Conservation (phyloP, 306 rosid genomes). For the Pyrus betulifolia region DNA sequence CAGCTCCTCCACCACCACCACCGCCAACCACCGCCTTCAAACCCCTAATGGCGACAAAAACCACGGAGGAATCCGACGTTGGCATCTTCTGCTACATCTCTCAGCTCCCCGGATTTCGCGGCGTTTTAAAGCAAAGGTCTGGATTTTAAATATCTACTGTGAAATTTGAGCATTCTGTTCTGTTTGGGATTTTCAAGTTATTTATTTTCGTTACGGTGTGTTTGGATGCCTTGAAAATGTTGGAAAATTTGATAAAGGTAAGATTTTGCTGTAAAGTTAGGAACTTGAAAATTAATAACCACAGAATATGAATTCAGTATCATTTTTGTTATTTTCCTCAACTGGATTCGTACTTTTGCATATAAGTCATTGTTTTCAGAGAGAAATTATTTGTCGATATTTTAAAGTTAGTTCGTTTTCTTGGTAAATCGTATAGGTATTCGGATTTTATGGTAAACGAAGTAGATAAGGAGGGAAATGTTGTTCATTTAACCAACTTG, state of each 20-base stretch:
- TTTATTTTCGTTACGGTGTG: not conserved
- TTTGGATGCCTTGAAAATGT: not conserved
- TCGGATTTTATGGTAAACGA: slow-evolving; percentile 90
- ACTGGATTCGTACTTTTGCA: not conserved
- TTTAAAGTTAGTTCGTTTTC: not conserved
- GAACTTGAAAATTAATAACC: not conserved
- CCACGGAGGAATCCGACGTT: slow-evolving; percentile 61
- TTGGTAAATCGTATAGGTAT: slow-evolving; percentile 49
- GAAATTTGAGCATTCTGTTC: not conserved
- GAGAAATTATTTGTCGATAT: not conserved
- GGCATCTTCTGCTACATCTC: slow-evolving; percentile 83
- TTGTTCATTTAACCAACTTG: slow-evolving; percentile 60
- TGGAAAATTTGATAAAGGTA: not conserved
- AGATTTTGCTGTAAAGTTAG: not conserved
- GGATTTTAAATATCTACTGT: not conserved
- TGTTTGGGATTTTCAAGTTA: too few species aligned
- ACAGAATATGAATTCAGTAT: not conserved
- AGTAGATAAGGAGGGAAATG: slow-evolving; percentile 70
- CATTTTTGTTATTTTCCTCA: not conserved
- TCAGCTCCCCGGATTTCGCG: slow-evolving; percentile 80
- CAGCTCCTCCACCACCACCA: slow-evolving; percentile 11
- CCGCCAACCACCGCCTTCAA: not conserved
- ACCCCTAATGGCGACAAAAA: slow-evolving; percentile 32
- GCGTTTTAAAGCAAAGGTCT: slow-evolving; percentile 14
- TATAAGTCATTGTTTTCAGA: not conserved